These are phyloP conservation scores for Melanogaster broomeanus DNA, from an alignment of 768 basidiomycete species.

Conservation along the genomic window DNA sequence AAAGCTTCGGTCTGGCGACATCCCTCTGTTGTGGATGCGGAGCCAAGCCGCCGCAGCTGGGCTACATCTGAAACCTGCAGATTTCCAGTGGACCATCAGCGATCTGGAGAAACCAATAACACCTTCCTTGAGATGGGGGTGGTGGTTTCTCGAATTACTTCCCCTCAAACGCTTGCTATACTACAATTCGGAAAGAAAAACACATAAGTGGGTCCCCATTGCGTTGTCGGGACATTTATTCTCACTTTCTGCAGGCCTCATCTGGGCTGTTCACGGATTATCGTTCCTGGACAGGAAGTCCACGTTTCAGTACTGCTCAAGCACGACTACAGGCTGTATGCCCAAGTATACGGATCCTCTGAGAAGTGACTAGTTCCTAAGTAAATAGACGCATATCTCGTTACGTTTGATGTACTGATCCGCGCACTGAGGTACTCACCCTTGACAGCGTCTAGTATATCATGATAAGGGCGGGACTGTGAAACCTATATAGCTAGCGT, in stretches of 20 bases:
- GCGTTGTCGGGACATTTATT: neutral
- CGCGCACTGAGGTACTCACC: too few relatives aligned
- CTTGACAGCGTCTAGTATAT: too few relatives aligned
- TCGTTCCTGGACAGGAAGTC: constrained; percentile 8
- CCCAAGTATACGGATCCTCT: too few relatives aligned
- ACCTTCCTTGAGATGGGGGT: neutral
- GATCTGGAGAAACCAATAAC: constrained; percentile 9
- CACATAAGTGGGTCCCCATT: constrained; percentile 2
- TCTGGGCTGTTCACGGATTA: constrained; percentile 1
- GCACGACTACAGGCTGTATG: constrained; percentile 7
- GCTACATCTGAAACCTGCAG: constrained; percentile 13
- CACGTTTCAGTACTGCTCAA: constrained; percentile 13
- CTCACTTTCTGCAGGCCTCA: neutral
- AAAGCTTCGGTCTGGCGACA: constrained; percentile 8
- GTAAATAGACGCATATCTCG: too few relatives aligned
- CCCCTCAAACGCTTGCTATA: constrained; percentile 9
- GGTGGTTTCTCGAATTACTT: constrained; percentile 5
- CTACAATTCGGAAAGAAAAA: neutral
- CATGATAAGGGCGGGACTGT: too few relatives aligned
- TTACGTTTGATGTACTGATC: too few relatives aligned
- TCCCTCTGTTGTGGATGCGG: constrained; percentile 28
- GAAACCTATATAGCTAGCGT: too few relatives aligned
- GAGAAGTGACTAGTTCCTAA: too few relatives aligned
- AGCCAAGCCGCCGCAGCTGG: constrained; percentile 23
- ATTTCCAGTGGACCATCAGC: constrained; percentile 4